Evolutionary conservation across 2,329 filamentous ascomycete species (phyloP).

Genomic region (Sphaceloma murrayae): DNA sequence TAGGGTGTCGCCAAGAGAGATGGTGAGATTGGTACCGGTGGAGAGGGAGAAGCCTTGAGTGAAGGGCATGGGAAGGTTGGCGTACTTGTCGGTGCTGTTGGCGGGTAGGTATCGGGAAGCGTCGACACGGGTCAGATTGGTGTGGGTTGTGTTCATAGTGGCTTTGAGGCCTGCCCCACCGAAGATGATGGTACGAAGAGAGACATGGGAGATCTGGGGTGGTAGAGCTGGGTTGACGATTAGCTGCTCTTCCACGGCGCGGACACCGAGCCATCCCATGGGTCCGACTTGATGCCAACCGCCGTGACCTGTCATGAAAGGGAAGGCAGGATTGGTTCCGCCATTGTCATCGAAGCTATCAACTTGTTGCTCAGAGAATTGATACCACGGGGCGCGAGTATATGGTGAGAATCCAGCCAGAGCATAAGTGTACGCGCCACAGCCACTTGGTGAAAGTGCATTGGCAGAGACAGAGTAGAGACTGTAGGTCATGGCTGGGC

Average conservation of each 20-base stretch:
- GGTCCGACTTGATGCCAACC: constrained; percentile 58
- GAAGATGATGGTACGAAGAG: constrained; percentile 57
- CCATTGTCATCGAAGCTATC: constrained; percentile 54
- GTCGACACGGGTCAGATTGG: constrained; percentile 46
- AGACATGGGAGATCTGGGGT: constrained; percentile 52
- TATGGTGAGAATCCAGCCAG: constrained; percentile 56
- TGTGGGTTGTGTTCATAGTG: constrained; percentile 54
- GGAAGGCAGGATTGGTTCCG: constrained; percentile 58
- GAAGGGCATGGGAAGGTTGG: constrained; percentile 48
- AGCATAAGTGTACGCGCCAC: constrained; percentile 58
- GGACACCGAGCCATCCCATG: constrained; percentile 58
- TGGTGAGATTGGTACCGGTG: constrained; percentile 36
- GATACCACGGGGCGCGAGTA: constrained; percentile 56
- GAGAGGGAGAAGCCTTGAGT: constrained; percentile 34
- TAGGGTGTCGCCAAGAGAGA: constrained; percentile 38
- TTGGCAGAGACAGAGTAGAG: constrained; percentile 60
- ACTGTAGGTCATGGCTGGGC: constrained; percentile 64
- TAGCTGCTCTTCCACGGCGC: constrained; percentile 49
- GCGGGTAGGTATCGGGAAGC: constrained; percentile 35
- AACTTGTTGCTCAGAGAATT: constrained; percentile 59
- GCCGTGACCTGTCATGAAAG: constrained; percentile 62
- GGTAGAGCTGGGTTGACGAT: constrained; percentile 57
- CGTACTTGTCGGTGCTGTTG: constrained; percentile 47
- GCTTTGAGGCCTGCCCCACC: constrained; percentile 55
- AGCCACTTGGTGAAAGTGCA: constrained; percentile 55